These are phyloP conservation scores for Aspergillus sclerotiicarbonarius DNA, from an alignment of 495 filamentous ascomycete genomes.

Conservation along the genomic window DNA sequence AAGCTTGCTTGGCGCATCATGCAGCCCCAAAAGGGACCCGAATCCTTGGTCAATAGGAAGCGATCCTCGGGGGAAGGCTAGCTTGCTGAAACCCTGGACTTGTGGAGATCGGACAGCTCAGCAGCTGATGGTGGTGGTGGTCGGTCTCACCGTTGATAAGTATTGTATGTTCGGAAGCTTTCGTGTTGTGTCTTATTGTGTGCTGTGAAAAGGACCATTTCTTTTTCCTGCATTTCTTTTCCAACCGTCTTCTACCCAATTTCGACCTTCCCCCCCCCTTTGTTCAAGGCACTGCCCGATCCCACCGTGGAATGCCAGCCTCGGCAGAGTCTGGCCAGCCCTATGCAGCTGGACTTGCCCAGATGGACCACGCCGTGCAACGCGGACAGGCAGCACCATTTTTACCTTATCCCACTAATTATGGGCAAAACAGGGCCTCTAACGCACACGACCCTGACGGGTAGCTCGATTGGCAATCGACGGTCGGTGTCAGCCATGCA, in stretches of 20 bases:
- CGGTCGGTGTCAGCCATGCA: background rate
- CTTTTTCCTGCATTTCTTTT: background rate
- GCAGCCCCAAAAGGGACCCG: background rate
- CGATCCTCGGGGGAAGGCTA: background rate
- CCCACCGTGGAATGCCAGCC: background rate
- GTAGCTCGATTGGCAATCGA: background rate
- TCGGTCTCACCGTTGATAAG: background rate
- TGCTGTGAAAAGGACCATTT: background rate
- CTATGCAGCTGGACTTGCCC: background rate
- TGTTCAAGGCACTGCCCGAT: background rate
- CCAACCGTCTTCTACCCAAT: background rate
- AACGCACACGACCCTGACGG: background rate
- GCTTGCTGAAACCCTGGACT: background rate
- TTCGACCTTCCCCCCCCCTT: background rate
- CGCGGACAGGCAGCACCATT: background rate
- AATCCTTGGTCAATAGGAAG: constrained; percentile 1
- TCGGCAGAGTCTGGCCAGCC: background rate
- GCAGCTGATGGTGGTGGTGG: background rate
- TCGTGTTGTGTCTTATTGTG: background rate
- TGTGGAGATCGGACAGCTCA: constrained; percentile 3
- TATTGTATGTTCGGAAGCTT: background rate
- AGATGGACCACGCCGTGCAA: background rate
- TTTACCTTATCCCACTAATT: background rate
- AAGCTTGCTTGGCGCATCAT: constrained; percentile 14
- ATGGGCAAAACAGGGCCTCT: background rate